Conservation (phyloP, 371 early-diverging fungal species). For the Dichotomocladium elegans region DNA sequence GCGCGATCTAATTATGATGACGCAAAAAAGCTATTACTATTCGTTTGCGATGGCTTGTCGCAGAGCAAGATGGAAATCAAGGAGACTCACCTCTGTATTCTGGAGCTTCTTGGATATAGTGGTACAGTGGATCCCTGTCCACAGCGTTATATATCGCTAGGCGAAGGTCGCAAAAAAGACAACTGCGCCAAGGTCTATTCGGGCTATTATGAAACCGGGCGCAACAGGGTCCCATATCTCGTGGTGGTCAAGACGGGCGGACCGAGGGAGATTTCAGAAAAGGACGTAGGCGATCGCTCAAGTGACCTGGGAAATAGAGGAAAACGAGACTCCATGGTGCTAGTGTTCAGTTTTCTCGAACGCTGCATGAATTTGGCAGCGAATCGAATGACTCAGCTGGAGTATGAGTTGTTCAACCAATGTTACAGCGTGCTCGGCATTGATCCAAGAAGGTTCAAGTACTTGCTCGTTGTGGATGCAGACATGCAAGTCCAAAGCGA, state of each 20-base stretch:
- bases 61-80: constrained; percentile 18
- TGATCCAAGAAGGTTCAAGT: constrained; percentile 45
- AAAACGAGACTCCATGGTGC: constrained; percentile 44
- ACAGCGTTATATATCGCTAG: constrained; percentile 38
- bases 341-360: constrained; percentile 40
- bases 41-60: constrained; percentile 48
- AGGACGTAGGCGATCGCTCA: constrained; percentile 13
- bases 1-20: constrained; percentile 45
- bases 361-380: constrained; percentile 41
- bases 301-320: constrained; percentile 40
- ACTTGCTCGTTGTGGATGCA: constrained; percentile 44
- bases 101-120: constrained; percentile 40
- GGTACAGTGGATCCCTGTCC: constrained; percentile 31
- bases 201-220: constrained; percentile 45
- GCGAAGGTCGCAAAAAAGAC: constrained; percentile 22
- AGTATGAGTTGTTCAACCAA: constrained; percentile 44
- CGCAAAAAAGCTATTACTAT: constrained; percentile 40
- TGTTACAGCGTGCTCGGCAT: constrained; percentile 44
- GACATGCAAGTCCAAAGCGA: constrained; percentile 42
- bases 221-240: constrained; percentile 45
- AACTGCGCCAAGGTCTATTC: constrained; percentile 46
- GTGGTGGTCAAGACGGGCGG: constrained; percentile 44
- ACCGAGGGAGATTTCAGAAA: constrained; percentile 14
- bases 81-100: constrained; percentile 27
- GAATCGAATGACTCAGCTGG: constrained; percentile 38